Percentiles rank a stretch among this genome's conserved stretches.
Evolutionary conservation across 495 filamentous ascomycete genomes (phyloP).

Genomic region (Cryomyces minteri): DNA sequence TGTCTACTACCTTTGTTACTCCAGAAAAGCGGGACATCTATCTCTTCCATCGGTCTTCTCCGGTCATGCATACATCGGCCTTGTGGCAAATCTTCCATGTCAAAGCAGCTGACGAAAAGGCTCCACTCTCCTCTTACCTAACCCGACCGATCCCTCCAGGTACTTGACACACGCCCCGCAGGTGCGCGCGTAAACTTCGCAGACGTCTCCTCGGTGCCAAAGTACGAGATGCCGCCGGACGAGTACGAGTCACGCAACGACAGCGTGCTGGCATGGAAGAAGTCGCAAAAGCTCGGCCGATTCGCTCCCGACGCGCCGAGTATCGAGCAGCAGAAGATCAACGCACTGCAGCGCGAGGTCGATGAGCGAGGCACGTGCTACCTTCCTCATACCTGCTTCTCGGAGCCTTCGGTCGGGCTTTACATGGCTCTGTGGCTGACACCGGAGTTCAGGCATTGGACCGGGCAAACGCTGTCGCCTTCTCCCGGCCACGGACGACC

Average conservation of each 20-base stretch:
- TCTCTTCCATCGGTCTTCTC: no score
- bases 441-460: slow-evolving; percentile 25
- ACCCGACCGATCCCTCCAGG: slow-evolving; percentile 25
- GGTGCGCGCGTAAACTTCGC: slow-evolving; percentile 54
- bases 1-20: no score
- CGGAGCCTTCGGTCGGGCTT: no score
- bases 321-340: slow-evolving; percentile 45
- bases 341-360: slow-evolving; percentile 45
- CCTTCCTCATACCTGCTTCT: no score
- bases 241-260: slow-evolving; percentile 71
- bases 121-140: no score
- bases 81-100: no score
- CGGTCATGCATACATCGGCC: no score
- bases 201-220: slow-evolving; percentile 62
- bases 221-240: slow-evolving; percentile 64
- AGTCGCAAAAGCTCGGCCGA: slow-evolving; percentile 72
- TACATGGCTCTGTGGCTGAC: no score
- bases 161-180: slow-evolving; percentile 60
- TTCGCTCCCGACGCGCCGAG: slow-evolving; percentile 71
- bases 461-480: slow-evolving; percentile 48
- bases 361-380: slow-evolving; percentile 31
- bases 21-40: no score
- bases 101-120: no score
- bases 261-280: slow-evolving; percentile 88
- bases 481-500: slow-evolving; percentile 36